Evolutionary conservation across 2,329 filamentous ascomycete species (phyloP).

Genomic region (Pestalotiopsis sp.): DNA sequence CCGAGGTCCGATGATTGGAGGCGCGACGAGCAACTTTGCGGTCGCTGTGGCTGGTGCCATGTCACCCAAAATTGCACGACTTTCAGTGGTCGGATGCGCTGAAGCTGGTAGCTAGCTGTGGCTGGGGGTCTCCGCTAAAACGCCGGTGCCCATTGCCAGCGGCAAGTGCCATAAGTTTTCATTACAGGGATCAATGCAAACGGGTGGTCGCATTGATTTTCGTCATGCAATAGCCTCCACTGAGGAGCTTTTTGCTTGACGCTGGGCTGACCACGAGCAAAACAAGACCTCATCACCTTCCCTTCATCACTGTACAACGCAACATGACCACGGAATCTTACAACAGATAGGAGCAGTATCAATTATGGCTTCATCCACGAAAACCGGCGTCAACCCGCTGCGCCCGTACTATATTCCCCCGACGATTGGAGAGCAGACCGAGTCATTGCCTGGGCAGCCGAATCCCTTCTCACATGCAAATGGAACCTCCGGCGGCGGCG

Average conservation of each 20-base stretch:
- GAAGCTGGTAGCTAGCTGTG: not conserved
- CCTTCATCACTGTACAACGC: not conserved
- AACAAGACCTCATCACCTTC: not conserved
- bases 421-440: constrained; percentile 61
- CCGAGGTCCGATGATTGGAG: constrained; percentile 3
- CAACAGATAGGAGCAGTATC: constrained; percentile 13
- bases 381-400: constrained; percentile 59
- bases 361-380: constrained; percentile 43
- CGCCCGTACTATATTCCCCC: constrained; percentile 66
- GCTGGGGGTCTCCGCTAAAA: constrained; percentile 1
- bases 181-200: constrained; percentile 8
- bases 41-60: constrained; percentile 1
- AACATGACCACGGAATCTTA: constrained; percentile 10
- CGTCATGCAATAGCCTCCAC: constrained; percentile 11
- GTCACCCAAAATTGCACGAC: not conserved
- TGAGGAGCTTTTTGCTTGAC: not conserved
- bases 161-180: not conserved
- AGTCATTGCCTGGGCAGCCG: constrained; percentile 34
- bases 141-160: not conserved
- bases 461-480: constrained; percentile 49
- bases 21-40: not conserved
- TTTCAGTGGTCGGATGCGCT: constrained; percentile 7
- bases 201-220: constrained; percentile 9
- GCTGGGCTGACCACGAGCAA: not conserved
- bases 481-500: constrained; percentile 33